phyloP scores from a whole-genome alignment of 176 grass and related monocot genomes.

The Triticum urartu region DNA sequence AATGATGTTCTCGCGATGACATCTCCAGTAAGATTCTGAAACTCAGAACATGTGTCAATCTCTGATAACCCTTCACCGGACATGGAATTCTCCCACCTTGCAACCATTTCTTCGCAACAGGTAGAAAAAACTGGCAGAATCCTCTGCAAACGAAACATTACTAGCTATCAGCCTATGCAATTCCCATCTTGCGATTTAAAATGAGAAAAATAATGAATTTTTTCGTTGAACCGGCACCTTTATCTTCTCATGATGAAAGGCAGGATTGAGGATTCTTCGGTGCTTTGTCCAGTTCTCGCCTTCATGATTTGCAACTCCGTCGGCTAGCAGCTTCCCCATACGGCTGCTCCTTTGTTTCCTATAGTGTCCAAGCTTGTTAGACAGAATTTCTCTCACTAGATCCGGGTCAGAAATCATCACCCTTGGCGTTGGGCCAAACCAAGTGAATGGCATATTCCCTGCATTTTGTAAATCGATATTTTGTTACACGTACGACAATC shows the following conservation, averaged over 20 bases:
- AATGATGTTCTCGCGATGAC: slow-evolving; percentile 77
- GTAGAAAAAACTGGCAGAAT: slow-evolving; percentile 61
- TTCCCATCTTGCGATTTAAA: too few relatives aligned
- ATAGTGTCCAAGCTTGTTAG: slow-evolving; percentile 57
- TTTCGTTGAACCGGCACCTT: slow-evolving; percentile 28
- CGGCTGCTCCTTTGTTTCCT: background rate
- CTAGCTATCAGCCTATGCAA: background rate
- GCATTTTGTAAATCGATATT: too few relatives aligned
- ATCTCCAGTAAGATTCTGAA: slow-evolving; percentile 72
- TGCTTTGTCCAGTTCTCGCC: slow-evolving; percentile 68
- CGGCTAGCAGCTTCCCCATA: background rate
- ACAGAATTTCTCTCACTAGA: background rate
- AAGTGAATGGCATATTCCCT: slow-evolving; percentile 24
- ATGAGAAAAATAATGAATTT: background rate
- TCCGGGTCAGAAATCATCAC: slow-evolving; percentile 50
- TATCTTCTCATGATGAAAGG: too few relatives aligned
- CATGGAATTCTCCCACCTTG: slow-evolving; percentile 59
- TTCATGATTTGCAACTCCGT: slow-evolving; percentile 45
- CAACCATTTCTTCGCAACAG: slow-evolving; percentile 60
- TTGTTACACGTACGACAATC: too few relatives aligned
- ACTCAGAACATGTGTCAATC: slow-evolving; percentile 63
- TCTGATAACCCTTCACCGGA: slow-evolving; percentile 39
- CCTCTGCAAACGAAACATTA: slow-evolving; percentile 26
- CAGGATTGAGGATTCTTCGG: slow-evolving; percentile 38
- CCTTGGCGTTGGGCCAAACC: slow-evolving; percentile 53